Conservation (phyloP, 176 grass and related monocot species). For the Zoysia japonica region DNA sequence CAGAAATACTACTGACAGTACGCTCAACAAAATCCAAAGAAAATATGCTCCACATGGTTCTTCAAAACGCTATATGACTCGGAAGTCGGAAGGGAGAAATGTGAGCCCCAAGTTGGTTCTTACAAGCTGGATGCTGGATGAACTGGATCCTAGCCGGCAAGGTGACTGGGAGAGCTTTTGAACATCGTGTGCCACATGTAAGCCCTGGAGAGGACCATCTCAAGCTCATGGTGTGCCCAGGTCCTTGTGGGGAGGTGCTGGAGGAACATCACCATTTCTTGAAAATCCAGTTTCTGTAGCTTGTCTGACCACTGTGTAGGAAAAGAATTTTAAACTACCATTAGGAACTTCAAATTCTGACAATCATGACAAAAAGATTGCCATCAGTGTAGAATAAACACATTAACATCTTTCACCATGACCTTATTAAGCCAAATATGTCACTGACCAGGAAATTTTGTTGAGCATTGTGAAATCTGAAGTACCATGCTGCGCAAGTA, state of each 20-base stretch:
- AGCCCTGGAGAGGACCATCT: constrained; percentile 85
- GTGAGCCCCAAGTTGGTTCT: neutral
- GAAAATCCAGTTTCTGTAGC: constrained; percentile 90
- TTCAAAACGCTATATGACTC: neutral
- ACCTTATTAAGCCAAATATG: neutral
- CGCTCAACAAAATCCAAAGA: constrained; percentile 21
- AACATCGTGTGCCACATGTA: constrained; percentile 98
- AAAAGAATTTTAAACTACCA: constrained; percentile 3
- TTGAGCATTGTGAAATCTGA: neutral
- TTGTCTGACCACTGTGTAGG: constrained; percentile 82
- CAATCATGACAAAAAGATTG: neutral
- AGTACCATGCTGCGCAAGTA: neutral
- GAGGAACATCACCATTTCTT: constrained; percentile 99
- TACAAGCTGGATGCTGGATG: neutral
- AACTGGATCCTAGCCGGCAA: constrained; percentile 47
- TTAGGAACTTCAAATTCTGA: neutral
- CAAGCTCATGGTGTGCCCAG: constrained; percentile 87
- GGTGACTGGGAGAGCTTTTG: constrained; percentile 82
- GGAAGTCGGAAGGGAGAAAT: neutral
- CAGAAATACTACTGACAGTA: neutral
- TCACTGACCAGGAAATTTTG: neutral
- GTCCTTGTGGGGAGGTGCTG: constrained; percentile 90
- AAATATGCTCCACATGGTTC: neutral
- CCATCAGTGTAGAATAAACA: neutral
- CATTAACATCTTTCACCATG: neutral